Evolutionary conservation across 83 land plant species (phyloP).

Genomic region (Picea engelmannii): DNA sequence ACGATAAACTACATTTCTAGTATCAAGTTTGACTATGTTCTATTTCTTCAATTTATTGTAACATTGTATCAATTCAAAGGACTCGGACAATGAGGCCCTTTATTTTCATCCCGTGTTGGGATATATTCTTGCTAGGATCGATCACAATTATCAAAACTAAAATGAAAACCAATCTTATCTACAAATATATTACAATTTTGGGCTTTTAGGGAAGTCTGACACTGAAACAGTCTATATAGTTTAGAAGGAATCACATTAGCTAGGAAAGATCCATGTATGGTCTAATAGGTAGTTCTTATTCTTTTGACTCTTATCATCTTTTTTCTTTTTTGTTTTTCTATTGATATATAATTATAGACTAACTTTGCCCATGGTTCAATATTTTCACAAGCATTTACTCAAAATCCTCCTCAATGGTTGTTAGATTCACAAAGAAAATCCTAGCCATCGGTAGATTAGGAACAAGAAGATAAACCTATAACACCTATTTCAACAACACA

Average conservation of each 20-base stretch:
- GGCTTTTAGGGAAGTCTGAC: constrained; percentile 92
- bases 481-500: constrained; percentile 21
- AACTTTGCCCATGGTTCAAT: constrained; percentile 15
- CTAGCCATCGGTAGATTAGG: constrained; percentile 20
- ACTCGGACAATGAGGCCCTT: constrained; percentile 90
- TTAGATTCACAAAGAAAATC: constrained; percentile 31
- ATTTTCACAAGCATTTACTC: constrained; percentile 19
- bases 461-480: constrained; percentile 30
- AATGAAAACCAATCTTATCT: constrained; percentile 82
- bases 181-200: constrained; percentile 89
- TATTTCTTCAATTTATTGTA: constrained; percentile 57
- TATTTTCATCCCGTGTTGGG: constrained; percentile 90
- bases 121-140: constrained; percentile 86
- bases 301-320: neutral
- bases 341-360: neutral
- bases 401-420: constrained; percentile 38
- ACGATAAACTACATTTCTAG: no score
- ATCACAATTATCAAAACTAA: constrained; percentile 75
- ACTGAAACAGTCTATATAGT: constrained; percentile 57
- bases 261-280: constrained; percentile 39
- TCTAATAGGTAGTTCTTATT: constrained; percentile 22
- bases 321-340: no score
- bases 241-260: constrained; percentile 84
- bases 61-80: constrained; percentile 60
- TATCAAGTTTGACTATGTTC: no score